Conservation (phyloP, 2,329 filamentous ascomycete species). For the Aureobasidium sp. region DNA sequence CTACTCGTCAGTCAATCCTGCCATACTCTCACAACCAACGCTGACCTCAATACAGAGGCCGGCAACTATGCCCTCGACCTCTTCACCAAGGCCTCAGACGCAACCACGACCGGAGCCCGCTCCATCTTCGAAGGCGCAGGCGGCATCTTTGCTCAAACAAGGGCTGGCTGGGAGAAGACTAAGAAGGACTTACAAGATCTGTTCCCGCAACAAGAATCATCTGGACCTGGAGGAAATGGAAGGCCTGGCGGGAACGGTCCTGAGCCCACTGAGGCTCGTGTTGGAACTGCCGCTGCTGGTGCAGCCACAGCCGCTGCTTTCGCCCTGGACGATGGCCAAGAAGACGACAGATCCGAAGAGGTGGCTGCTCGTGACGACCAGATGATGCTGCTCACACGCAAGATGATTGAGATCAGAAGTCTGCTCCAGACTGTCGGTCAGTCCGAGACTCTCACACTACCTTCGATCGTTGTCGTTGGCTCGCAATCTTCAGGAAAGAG, state of each 20-base stretch:
- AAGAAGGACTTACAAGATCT: constrained; percentile 78
- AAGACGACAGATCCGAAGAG: constrained; percentile 55
- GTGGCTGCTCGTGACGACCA: constrained; percentile 82
- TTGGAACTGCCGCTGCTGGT: constrained; percentile 55
- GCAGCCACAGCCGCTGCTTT: constrained; percentile 69
- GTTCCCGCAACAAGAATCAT: constrained; percentile 37
- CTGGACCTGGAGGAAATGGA: constrained; percentile 28
- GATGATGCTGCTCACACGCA: constrained; percentile 98
- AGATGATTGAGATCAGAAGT: constrained; percentile 98
- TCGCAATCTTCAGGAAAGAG: constrained; percentile 98
- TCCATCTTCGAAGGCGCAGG: constrained; percentile 64
- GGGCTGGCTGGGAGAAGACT: constrained; percentile 73
- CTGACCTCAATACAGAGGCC: constrained; percentile 45
- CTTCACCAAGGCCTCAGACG: constrained; percentile 64
- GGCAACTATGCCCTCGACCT: constrained; percentile 72
- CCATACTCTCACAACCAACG: neutral
- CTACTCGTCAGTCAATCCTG: constrained; percentile 39
- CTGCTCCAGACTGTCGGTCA: constrained; percentile 89
- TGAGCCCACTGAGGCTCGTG: constrained; percentile 32
- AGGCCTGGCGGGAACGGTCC: constrained; percentile 33
- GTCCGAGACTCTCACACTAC: constrained; percentile 77
- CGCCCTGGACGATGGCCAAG: constrained; percentile 61
- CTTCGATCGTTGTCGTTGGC: constrained; percentile 98
- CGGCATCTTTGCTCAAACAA: constrained; percentile 71
- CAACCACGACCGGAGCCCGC: constrained; percentile 61